These are phyloP conservation scores for Venturia pyrina DNA, from an alignment of 2,329 filamentous ascomycete genomes.

Conservation along the genomic window DNA sequence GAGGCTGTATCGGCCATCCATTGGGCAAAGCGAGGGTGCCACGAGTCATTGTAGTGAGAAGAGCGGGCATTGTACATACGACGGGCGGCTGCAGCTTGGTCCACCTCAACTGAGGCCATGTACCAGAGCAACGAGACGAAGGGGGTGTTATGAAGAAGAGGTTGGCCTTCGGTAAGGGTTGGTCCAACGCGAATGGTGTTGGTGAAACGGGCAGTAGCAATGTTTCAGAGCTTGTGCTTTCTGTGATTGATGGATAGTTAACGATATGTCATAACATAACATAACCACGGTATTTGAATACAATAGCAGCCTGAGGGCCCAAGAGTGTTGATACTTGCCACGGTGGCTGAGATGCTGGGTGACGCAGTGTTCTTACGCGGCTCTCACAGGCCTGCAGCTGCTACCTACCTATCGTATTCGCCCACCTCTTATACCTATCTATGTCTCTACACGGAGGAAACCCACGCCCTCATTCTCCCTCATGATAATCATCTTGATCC, in stretches of 20 bases:
- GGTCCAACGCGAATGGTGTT: neutral
- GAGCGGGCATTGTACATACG: slow-evolving; percentile 15
- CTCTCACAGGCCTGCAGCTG: neutral
- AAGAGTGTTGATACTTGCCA: neutral
- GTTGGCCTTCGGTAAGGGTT: neutral
- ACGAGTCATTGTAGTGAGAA: slow-evolving; percentile 30
- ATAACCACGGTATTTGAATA: too few relatives aligned
- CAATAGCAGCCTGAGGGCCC: neutral
- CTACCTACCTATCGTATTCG: neutral
- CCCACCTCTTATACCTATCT: neutral
- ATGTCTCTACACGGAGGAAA: neutral
- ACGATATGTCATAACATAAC: too few relatives aligned
- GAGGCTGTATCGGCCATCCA: slow-evolving; percentile 25
- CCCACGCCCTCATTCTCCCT: neutral
- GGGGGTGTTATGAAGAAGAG: too few relatives aligned
- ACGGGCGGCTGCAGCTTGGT: slow-evolving; percentile 3
- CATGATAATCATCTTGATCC: neutral
- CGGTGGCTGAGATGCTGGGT: neutral
- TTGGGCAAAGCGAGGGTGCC: slow-evolving; percentile 30
- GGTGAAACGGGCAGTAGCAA: neutral
- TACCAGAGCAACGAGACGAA: too few relatives aligned
- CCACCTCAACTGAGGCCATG: neutral
- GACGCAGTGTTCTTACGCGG: neutral
- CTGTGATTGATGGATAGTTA: too few relatives aligned
- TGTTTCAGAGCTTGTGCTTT: neutral